Base-by-base conservation (phyloP, 768 basidiomycete genomes). In the Serpula lacrymans region DNA sequence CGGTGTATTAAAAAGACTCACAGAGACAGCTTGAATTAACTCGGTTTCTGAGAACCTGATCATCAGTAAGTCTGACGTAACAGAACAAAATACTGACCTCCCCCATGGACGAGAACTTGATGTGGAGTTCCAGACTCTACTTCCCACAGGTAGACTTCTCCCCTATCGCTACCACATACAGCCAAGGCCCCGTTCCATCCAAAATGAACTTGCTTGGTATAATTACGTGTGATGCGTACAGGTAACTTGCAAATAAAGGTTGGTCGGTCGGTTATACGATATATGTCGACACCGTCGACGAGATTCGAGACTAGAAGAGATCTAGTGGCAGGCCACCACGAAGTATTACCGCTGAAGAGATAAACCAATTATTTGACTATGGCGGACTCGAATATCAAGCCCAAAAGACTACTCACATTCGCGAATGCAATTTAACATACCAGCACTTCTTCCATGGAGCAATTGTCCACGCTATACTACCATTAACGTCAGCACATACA, bases 301-400 rank as follows among this genome's bases (percentile, higher is more conserved):
- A 41, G 31, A 24, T 41, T 41, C 40, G 31, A 41, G 18, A 41
- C 17, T n/a, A 41, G 32, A 17, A 41, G 32, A 10, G 14, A 33
- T 11, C 25, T 30, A 6, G 20, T 26, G 11, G 11, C 21, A 13
- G 33, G 16, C 26, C 34, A 23, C 22, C 33, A 41, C n/a, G 40
- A 30, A 2, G 23, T 21, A 22, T 24, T 13, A 12, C 40, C 20
- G 6, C 40, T 41, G n/a, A 22, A n/a, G 18, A 41, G 27, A 21
- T 10, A n/a, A 22, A n/a, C 4, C 3, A 11, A 16, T 30, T 17
- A 14, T 20, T 14, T 5, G 12, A 17, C 17, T 11, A n/a, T n/a
- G n/a, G n/a, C n/a, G n/a, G n/a, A n/a, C n/a, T n/a, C n/a, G 16
- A 34, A 7, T 11, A 16, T 6, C 24, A 23, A 16, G 16, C n/a